These are phyloP conservation scores for Mytilinidion resinicola DNA, from an alignment of 495 filamentous ascomycete genomes.

Conservation along the genomic window DNA sequence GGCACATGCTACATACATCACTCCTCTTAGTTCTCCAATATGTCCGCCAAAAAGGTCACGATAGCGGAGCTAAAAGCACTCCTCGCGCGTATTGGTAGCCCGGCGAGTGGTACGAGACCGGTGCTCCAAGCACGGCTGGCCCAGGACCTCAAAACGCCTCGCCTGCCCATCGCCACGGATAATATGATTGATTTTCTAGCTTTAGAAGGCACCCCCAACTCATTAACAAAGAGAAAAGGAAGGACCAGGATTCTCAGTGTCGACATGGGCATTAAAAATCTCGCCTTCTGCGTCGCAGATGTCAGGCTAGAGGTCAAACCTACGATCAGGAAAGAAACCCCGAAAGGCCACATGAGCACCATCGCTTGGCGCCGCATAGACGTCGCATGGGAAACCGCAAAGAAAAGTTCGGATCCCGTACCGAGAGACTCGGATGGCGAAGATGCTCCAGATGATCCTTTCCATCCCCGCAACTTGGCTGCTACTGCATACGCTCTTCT, in stretches of 20 bases:
- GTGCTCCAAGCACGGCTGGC: neutral
- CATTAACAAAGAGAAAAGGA: neutral
- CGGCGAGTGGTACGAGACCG: neutral
- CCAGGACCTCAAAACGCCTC: neutral
- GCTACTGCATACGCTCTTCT: slow-evolving; percentile 57
- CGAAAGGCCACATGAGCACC: slow-evolving; percentile 4
- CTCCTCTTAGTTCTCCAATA: neutral
- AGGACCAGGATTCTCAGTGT: slow-evolving; percentile 59
- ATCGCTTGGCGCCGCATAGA: slow-evolving; percentile 20
- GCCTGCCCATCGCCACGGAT: neutral
- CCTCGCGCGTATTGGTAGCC: neutral
- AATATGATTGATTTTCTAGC: no score
- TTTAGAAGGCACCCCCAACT: no score
- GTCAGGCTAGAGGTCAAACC: slow-evolving; percentile 8
- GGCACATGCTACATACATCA: neutral
- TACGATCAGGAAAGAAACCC: neutral
- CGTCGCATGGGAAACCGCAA: slow-evolving; percentile 12
- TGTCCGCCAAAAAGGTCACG: neutral
- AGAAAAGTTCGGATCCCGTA: neutral
- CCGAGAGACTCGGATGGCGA: neutral
- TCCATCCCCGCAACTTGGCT: slow-evolving; percentile 53
- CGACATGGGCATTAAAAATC: slow-evolving; percentile 81
- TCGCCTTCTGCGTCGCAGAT: slow-evolving; percentile 65
- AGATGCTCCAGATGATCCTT: slow-evolving; percentile 37
- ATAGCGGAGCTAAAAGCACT: neutral